Base-by-base conservation (phyloP, 768 basidiomycete genomes). In the Rhizopogon vulgaris region DNA sequence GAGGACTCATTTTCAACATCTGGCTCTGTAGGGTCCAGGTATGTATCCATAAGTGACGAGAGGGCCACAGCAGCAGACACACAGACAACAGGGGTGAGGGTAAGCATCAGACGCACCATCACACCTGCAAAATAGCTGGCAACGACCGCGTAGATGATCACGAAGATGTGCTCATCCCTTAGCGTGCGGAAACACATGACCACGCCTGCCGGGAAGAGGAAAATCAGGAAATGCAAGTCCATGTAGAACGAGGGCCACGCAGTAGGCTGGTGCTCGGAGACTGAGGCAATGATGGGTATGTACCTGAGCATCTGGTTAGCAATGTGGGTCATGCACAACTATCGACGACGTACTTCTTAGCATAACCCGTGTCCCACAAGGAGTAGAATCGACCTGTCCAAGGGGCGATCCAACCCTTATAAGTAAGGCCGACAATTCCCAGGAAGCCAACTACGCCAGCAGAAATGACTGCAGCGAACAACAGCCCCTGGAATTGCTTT, bases 321-420 rank as follows among this genome's bases (percentile, higher is more conserved):
- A 37, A 51, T 32, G 40, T 60, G 7, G 57, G 53, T 17, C 15
- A 15, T 15, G 18, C 48, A 55, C 17, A 49, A 15, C 1, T 12
- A 25, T 39, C 41, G 28, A 22, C 56, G 24, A 68, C 77, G 34
- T 63, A 94, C 92, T 95, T 94, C 70, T 95, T 96, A 48, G 96
- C 96, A 63, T 99, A 99, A 30, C 93, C 95, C 0, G 95, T 98
- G 68, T 99, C 96, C 96, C 96, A 99, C 2, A 99, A 76, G 0
- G 94, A 96, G 71, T 99, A 99, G 79, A 99, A 98, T 52, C 96
- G 87, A 37, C 96, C 96, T n/a, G 95, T 98, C 94, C 96, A 99
- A 0, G 95, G 95, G 4, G 95, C 94, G 60, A 99, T 98, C 81
- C 84, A 90, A 17, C 94, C 95, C 54, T 85, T 88, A 72, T 90